phyloP scores from a whole-genome alignment of 1,284 basidiomycete genomes.

The Pterulicium gracile region DNA sequence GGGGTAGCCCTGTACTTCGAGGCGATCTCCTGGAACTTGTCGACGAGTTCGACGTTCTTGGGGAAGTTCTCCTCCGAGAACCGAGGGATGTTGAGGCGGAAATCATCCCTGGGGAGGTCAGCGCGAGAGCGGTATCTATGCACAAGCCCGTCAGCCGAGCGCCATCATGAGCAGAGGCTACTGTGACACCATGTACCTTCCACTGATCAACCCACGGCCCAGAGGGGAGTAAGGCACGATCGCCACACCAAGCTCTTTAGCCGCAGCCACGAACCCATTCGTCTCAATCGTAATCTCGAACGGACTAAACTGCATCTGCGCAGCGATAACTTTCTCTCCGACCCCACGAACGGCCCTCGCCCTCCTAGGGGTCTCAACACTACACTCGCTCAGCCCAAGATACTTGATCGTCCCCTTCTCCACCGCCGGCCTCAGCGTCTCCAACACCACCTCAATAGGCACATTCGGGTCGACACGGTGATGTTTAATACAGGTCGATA shows the following conservation, averaged over 20 bases:
- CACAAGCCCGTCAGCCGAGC: constrained; percentile 6
- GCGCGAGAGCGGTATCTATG: constrained; percentile 13
- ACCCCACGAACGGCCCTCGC: constrained; percentile 27
- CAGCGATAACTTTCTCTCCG: constrained; percentile 26
- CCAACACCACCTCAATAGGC: constrained; percentile 23
- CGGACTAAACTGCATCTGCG: constrained; percentile 39
- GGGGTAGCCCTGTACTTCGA: constrained; percentile 25
- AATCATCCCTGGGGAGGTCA: constrained; percentile 15
- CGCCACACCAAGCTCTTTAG: constrained; percentile 12
- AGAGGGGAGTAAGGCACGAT: constrained; percentile 26
- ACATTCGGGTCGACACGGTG: constrained; percentile 16
- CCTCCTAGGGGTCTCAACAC: constrained; percentile 32
- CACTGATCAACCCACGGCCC: constrained; percentile 40
- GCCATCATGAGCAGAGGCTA: constrained; percentile 9
- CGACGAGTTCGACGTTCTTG: constrained; percentile 27
- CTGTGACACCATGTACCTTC: constrained; percentile 24
- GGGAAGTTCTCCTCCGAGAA: constrained; percentile 31
- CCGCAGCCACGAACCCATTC: constrained; percentile 12
- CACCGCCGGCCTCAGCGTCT: constrained; percentile 18
- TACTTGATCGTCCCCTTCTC: constrained; percentile 30
- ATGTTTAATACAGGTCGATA: constrained; percentile 21
- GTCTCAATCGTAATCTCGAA: constrained; percentile 26
- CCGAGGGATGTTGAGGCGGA: constrained; percentile 14
- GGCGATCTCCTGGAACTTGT: constrained; percentile 20
- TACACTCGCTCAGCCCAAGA: constrained; percentile 37